Evolutionary conservation across 768 basidiomycete genomes (phyloP), one percentile per base, ranked within the genome.

Genomic region (Auriculariales sp.): DNA sequence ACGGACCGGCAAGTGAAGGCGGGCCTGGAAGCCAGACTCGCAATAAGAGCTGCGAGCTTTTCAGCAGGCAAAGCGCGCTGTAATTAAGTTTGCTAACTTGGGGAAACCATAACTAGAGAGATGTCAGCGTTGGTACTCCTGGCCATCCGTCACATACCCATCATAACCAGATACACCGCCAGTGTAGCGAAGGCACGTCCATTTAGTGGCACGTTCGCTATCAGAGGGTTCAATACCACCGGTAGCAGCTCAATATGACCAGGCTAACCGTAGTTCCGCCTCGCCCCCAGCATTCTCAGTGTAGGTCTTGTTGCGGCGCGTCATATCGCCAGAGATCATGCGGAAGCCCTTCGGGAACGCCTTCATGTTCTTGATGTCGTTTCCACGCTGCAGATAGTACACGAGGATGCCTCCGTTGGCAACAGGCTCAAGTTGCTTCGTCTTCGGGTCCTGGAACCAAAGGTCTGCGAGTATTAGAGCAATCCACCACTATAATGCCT

Each of bases 171-270:
- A 48, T 52, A 57, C 56, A 47, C 56, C 59, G 3, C 57, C 60
- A 45, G 60, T 55, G 52, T 68, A 68, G 44, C 71, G 56, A 22
- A 75, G 64, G 52, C 69, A 73, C 22, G 69, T 61, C 52, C 31
- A 75, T 66, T 59, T 75, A 73, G 36, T 50, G 1, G 50, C 62
- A 55, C 25, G 64, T 15, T 27, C 39, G 67, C 36, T 74, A 50
- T n/a, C n/a, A n/a, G n/a, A n/a, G n/a, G n/a, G n/a, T n/a, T n/a
- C n/a, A n/a, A n/a, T n/a, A n/a, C n/a, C n/a, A n/a, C n/a, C n/a
- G n/a, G n/a, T n/a, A n/a, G n/a, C n/a, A n/a, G n/a, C n/a, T n/a
- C n/a, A n/a, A n/a, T n/a, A n/a, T n/a, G n/a, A n/a, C n/a, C n/a
- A n/a, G n/a, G n/a, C n/a, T n/a, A n/a, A n/a, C n/a, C 19, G 19